Evolutionary conservation across 73 alveolate species (phyloP).

Genomic region (Paramecium sonneborni): DNA sequence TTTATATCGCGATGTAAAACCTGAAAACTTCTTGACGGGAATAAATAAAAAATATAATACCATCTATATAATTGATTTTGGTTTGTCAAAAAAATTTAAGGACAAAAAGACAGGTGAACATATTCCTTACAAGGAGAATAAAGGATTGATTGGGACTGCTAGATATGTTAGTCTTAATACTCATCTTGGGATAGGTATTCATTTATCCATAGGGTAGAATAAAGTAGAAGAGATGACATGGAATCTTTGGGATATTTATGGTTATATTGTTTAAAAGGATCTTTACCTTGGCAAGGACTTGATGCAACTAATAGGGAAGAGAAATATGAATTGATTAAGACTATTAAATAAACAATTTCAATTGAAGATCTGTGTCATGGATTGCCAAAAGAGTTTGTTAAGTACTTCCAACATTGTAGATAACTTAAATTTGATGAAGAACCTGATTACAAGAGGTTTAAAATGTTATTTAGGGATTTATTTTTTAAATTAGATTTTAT

Average conservation of each 20-base stretch:
- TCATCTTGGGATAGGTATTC: constrained; percentile 71
- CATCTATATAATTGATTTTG: constrained; percentile 79
- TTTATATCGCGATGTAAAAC: constrained; percentile 79
- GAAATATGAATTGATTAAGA: constrained; percentile 80
- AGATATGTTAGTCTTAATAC: constrained; percentile 81
- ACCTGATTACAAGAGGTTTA: constrained; percentile 86
- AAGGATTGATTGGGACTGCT: constrained; percentile 82
- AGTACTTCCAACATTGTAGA: constrained; percentile 82
- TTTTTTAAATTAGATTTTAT: constrained; percentile 55
- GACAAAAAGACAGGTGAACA: constrained; percentile 79
- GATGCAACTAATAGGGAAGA: constrained; percentile 85
- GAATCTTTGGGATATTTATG: constrained; percentile 86
- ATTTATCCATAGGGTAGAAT: background rate
- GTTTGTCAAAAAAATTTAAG: constrained; percentile 78
- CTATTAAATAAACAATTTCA: constrained; percentile 79
- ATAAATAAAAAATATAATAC: constrained; percentile 72
- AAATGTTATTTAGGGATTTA: constrained; percentile 77
- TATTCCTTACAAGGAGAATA: constrained; percentile 73
- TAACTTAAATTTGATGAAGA: constrained; percentile 85
- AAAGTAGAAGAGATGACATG: constrained; percentile 93
- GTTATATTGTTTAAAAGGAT: constrained; percentile 87
- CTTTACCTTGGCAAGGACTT: constrained; percentile 90
- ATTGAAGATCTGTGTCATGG: constrained; percentile 85
- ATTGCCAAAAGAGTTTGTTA: constrained; percentile 85
- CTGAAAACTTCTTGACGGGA: constrained; percentile 80